Percentiles rank a stretch among this genome's conserved stretches.
Evolutionary conservation across 306 rosid species (phyloP).

Genomic region (Prunus armeniaca): DNA sequence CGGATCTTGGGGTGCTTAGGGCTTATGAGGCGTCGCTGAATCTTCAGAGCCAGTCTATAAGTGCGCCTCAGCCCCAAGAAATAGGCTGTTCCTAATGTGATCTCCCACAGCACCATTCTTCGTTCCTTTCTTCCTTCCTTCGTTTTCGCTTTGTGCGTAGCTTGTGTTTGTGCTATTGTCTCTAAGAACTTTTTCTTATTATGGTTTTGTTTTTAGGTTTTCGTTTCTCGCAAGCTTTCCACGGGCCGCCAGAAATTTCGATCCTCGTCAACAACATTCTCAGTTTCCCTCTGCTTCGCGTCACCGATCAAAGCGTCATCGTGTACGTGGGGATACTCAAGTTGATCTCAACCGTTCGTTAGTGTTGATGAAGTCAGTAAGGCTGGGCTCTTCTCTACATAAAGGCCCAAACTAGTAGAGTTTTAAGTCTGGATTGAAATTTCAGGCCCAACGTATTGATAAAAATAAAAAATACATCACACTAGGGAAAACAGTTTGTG

Average conservation of each 20-base stretch:
- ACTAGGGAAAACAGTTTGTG: too few species aligned
- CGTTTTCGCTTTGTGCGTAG: background rate
- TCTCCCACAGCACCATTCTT: constrained; percentile 91
- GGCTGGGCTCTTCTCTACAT: background rate
- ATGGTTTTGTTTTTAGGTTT: constrained; percentile 5
- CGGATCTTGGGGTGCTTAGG: constrained; percentile 65
- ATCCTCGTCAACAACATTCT: constrained; percentile 8
- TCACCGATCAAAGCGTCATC: constrained; percentile 12
- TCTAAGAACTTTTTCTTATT: background rate
- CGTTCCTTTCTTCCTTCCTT: too few species aligned
- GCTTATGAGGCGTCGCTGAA: constrained; percentile 67
- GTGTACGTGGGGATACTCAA: background rate
- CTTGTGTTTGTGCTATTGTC: background rate
- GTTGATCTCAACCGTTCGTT: constrained; percentile 24
- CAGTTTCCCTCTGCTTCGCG: background rate
- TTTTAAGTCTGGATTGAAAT: background rate
- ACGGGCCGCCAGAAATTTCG: constrained; percentile 37
- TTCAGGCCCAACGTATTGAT: background rate
- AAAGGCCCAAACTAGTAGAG: background rate
- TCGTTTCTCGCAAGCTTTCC: constrained; percentile 47
- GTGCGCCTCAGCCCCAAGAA: constrained; percentile 88
- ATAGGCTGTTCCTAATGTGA: constrained; percentile 88
- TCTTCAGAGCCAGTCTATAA: constrained; percentile 63
- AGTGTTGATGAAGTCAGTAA: background rate
- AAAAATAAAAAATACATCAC: too few species aligned